Percentiles rank a stretch among this genome's conserved stretches.
Conservation (phyloP, 2,329 filamentous ascomycete genomes). For the Fusarium pseudoanthophilum region DNA sequence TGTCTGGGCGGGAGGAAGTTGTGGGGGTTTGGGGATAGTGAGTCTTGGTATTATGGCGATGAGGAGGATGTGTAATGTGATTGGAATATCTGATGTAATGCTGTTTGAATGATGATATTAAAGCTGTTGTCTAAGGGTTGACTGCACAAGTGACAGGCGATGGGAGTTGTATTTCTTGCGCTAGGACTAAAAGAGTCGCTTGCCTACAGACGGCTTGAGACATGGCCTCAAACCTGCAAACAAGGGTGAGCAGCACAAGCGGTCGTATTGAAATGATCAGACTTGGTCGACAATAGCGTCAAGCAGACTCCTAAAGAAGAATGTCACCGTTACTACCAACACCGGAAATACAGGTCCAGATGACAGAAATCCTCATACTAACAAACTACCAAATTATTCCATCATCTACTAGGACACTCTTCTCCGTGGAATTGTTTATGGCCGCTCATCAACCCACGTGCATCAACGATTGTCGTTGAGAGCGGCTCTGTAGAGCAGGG, state of each 20-base stretch:
- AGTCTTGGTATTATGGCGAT: background rate
- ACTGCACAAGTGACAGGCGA: background rate
- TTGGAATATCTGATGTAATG: background rate
- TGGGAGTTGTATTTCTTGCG: background rate
- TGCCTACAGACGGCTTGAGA: background rate
- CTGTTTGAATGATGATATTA: fast-evolving
- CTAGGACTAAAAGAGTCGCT: background rate
- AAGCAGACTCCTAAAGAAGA: background rate
- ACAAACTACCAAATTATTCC: no score
- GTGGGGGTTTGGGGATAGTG: background rate
- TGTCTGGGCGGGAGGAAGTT: background rate
- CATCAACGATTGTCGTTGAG: slow-evolving; percentile 25
- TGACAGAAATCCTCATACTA: background rate
- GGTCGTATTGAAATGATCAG: background rate
- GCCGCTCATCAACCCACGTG: slow-evolving; percentile 31
- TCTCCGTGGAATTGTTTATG: background rate
- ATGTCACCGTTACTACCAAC: background rate
- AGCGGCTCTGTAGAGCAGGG: slow-evolving; percentile 6
- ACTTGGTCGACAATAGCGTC: background rate
- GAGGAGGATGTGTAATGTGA: fast-evolving
- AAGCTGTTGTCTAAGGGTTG: no score
- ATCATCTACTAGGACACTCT: no score
- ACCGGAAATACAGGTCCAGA: background rate
- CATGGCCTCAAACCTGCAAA: background rate
- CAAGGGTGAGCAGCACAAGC: fast-evolving